Conservation (phyloP, 2,329 filamentous ascomycete species). For the Alternaria burnsii region DNA sequence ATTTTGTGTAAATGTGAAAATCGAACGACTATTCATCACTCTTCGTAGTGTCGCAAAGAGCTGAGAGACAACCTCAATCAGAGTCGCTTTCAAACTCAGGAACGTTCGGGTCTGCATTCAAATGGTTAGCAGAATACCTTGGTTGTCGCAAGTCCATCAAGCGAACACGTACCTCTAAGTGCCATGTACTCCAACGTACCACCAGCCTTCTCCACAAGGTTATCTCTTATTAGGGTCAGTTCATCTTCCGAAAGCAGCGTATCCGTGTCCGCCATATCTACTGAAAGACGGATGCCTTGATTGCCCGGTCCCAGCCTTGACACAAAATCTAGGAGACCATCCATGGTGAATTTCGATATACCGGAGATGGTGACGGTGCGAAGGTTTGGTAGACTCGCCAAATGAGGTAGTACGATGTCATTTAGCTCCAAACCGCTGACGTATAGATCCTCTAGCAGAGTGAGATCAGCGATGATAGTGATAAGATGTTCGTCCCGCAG, state of each 20-base stretch:
- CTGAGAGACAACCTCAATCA: slow-evolving; percentile 41
- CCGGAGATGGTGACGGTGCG: slow-evolving; percentile 64
- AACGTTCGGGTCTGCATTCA: slow-evolving; percentile 53
- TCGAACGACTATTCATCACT: background rate
- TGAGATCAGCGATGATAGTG: slow-evolving; percentile 56
- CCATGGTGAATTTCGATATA: slow-evolving; percentile 63
- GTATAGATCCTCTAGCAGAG: slow-evolving; percentile 63
- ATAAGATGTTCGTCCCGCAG: slow-evolving; percentile 62
- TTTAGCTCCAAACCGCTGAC: slow-evolving; percentile 64
- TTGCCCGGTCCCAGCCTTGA: slow-evolving; percentile 52
- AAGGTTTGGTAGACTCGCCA: slow-evolving; percentile 60
- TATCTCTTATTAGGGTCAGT: slow-evolving; percentile 50
- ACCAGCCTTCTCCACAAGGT: slow-evolving; percentile 51
- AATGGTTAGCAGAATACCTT: slow-evolving; percentile 1
- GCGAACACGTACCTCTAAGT: slow-evolving; percentile 51
- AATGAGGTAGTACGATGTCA: slow-evolving; percentile 57
- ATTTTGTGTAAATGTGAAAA: background rate
- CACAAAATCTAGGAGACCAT: slow-evolving; percentile 60
- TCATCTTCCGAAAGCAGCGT: slow-evolving; percentile 52
- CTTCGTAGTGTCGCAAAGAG: background rate
- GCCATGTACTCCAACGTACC: slow-evolving; percentile 56
- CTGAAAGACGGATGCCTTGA: slow-evolving; percentile 53
- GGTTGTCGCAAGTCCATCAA: background rate
- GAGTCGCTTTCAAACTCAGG: slow-evolving; percentile 57
- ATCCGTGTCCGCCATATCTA: slow-evolving; percentile 57